Evolutionary conservation across 306 rosid species (phyloP), one percentile per base, ranked within the genome.

Genomic region (Gleditsia sinensis): DNA sequence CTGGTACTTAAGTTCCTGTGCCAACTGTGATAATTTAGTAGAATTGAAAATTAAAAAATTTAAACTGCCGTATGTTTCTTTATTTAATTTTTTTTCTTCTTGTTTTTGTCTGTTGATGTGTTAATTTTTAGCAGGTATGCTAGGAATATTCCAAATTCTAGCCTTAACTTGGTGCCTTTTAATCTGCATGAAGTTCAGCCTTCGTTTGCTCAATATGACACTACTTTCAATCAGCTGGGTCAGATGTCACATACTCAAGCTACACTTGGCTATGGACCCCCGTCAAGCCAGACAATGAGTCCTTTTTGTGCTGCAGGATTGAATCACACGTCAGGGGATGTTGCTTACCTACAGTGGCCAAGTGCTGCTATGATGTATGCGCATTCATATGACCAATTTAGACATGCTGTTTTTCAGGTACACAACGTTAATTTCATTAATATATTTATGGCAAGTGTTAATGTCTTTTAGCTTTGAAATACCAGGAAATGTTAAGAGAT

Each of bases 341-440:
- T 84, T 86, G 83, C 86, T 20, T 93, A 85, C 79, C 80, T 80
- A 61, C 98, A 84, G 77, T 93, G 98, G 96, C 90, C 91, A 16
- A 87, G 87, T 83, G 78, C 96, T 84, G 75, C 94, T 25, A 86
- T 93, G 90, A 87, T 93, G 95, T 93, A 93, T 87, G 91, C 90
- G 5, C 92, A 86, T 83, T 78, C 91, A 17, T 88, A 84, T 79
- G 97, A 86, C 69, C 96, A 90, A 70, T 87, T 90, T 80, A 83
- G 97, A 70, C 96, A 90, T 79, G 80, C 88, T 82, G 88, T 87
- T 85, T 87, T 84, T 78, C 98, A 85, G 98, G 96, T 92, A 77
- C 42, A 9, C 53, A 1, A 37, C 56, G 9, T 37, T 55, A 24
- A 28, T 42, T 56, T 40, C 23, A 16, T 63, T 64, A 28, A 69